Evolutionary conservation across 176 grass and related monocot genomes (phyloP), one percentile per base, ranked within the genome.

Genomic region (Aegilops sharonensis): DNA sequence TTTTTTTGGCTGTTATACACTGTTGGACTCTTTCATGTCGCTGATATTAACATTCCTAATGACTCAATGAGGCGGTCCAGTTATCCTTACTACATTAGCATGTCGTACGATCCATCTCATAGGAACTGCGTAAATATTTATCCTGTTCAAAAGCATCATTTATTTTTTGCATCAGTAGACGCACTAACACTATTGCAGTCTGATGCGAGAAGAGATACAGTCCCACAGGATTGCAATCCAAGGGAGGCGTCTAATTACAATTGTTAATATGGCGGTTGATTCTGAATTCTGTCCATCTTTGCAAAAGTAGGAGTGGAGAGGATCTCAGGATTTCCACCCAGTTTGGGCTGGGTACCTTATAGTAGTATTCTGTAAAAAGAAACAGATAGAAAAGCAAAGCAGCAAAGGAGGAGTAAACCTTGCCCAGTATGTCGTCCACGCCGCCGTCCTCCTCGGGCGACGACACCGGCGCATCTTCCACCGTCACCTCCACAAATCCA

Each of bases 351-450:
- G 31, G 3, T 32, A 32, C 31, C 31, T 32, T 32, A 32, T 32
- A 32, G 31, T 32, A 32, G 31, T 32, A 32, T 32, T 32, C 31
- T 32, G 31, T 32, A 32, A 32, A 32, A 32, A 4, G 31, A 4
- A 32, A 52, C 14, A 52, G 48, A 50, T 17, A 17, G 65, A 25
- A 35, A 66, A 76, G 13, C 7, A 72, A 7, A 72, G 72, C 65
- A 67, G 20, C 20, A 47, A 39, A 56, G 52, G 64, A 57, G 52
- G 64, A 9, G 66, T 67, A 84, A 77, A 73, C 89, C 89, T 91
- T 91, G 89, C 85, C 70, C 4, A 88, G 69, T 63, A 91, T 34
- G 37, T 81, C 89, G n/a, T 81, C 81, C 4, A 76, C 37, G 37
- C 69, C 52, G 40, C 5, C 76, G 15, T 12, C 37, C 42, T 76